Evolutionary conservation across 208 protist genomes (phyloP), one percentile per base, ranked within the genome.

Genomic region (Angomonas ambiguus): DNA sequence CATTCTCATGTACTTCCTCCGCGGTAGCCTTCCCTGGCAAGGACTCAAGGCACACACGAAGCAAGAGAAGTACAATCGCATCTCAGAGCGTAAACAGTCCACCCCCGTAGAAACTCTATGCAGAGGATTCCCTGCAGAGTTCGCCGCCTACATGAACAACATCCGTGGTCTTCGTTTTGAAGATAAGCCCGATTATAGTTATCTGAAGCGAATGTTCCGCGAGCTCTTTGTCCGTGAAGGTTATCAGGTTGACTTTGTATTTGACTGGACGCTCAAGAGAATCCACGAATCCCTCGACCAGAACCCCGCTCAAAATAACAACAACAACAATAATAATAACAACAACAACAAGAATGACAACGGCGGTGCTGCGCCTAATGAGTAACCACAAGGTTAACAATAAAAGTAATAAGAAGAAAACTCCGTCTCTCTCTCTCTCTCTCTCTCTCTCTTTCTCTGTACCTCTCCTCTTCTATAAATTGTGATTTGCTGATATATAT

Each of bases 1-100:
- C 80, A 95, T 99, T 30, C 80, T 99, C n/a, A 94, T 99, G 74
- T 99, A 99, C 82, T 99, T 99, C 69, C 73, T 98, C 30, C 88
- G 97, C 30, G 99, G 99, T 18, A 91, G 81, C 32, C 82, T 99
- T 48, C 98, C 99, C 38, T 99, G 98, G 99, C 97, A 99, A 82
- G 97, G 97, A 0, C 75, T 99, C 4, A 94, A 94, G 67, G 93
- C 96, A 0, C 79, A 87, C 51, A 99, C 94, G 6, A 99, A 99
- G 79, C 89, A 99, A 78, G 95, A 99, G 63, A 99, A 99, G 72
- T 99, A 99, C 76, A 96, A 99, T 51, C 97, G 93, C 60, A 99
- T 99, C 71, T 85, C 80, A 30, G 97, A 99, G 71, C 95, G 92
- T 58, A 99, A 99, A 87, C 93, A 97, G 77, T 80, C 78, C 24